Percentiles rank a stretch among this genome's conserved stretches.
These are phyloP conservation scores for Hypoxylon sp. DNA, from an alignment of 2,329 filamentous ascomycete species.

Conservation along the genomic window DNA sequence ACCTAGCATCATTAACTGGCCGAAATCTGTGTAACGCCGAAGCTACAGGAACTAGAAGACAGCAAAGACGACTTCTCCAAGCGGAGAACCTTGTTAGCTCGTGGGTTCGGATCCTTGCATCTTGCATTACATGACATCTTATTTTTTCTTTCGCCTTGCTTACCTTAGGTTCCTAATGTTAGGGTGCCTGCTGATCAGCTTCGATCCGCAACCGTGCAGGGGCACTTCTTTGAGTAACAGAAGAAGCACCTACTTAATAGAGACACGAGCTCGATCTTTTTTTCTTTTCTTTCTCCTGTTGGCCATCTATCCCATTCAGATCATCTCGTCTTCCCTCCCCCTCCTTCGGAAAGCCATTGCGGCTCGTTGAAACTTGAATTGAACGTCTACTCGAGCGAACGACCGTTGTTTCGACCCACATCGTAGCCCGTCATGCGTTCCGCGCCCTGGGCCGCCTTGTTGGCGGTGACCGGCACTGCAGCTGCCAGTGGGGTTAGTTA, in stretches of 20 bases:
- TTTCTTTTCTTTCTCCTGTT: constrained; percentile 6
- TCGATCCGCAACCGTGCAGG: constrained; percentile 27
- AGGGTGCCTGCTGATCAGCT: constrained; percentile 37
- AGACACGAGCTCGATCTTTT: constrained; percentile 14
- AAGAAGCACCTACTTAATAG: constrained; percentile 25
- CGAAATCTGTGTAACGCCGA: not conserved
- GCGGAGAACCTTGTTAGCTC: constrained; percentile 37
- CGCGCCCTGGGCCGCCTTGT: constrained; percentile 33
- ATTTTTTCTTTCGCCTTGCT: constrained; percentile 19
- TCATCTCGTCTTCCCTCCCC: constrained; percentile 18
- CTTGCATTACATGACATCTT: constrained; percentile 22
- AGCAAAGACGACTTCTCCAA: constrained; percentile 19
- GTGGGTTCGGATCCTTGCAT: constrained; percentile 30
- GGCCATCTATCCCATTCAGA: constrained; percentile 21
- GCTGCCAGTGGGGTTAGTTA: constrained; percentile 32
- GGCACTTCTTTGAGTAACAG: not conserved
- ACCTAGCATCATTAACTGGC: not conserved
- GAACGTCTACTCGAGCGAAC: constrained; percentile 10
- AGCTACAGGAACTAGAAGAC: not conserved
- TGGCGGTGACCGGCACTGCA: constrained; percentile 30
- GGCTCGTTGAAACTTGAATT: constrained; percentile 23
- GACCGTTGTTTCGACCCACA: constrained; percentile 10
- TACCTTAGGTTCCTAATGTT: constrained; percentile 22
- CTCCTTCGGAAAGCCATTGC: constrained; percentile 17
- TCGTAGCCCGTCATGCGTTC: constrained; percentile 36